These are phyloP conservation scores for Trifolium pratense DNA, from an alignment of 306 rosid genomes.

Conservation along the genomic window DNA sequence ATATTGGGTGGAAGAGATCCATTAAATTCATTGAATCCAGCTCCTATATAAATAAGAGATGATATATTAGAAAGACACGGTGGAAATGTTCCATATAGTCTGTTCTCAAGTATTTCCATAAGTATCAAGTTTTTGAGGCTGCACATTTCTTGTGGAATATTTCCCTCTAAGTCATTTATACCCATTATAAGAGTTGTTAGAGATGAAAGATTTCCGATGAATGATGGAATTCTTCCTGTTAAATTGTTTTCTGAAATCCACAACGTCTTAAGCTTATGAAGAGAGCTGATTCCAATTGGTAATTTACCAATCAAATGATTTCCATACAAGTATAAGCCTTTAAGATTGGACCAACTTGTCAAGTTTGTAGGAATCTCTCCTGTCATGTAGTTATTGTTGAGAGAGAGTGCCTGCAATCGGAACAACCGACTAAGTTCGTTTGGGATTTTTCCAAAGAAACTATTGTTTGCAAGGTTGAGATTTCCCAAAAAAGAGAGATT, in stretches of 20 bases:
- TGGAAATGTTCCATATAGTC: neutral
- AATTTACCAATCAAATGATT: neutral
- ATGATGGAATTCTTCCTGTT: neutral
- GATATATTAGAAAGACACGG: constrained; percentile 9
- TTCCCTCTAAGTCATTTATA: neutral
- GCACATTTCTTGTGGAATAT: constrained; percentile 10
- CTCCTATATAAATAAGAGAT: neutral
- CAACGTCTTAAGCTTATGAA: neutral
- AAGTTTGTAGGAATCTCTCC: constrained; percentile 22
- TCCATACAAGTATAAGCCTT: neutral
- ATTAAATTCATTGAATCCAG: neutral
- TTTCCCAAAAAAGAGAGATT: constrained; percentile 22
- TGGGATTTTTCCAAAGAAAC: constrained; percentile 4
- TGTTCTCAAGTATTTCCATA: neutral
- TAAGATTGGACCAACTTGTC: neutral
- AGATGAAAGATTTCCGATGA: constrained; percentile 4
- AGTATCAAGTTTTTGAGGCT: neutral
- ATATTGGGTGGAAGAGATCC: constrained; percentile 21
- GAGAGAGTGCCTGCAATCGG: neutral
- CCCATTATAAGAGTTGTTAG: neutral
- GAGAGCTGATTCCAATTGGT: neutral
- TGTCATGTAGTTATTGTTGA: neutral
- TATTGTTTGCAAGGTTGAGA: neutral
- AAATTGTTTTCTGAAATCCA: neutral
- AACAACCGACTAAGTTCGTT: neutral